Conservation (phyloP, 768 basidiomycete species). For the Calocera cornea region DNA sequence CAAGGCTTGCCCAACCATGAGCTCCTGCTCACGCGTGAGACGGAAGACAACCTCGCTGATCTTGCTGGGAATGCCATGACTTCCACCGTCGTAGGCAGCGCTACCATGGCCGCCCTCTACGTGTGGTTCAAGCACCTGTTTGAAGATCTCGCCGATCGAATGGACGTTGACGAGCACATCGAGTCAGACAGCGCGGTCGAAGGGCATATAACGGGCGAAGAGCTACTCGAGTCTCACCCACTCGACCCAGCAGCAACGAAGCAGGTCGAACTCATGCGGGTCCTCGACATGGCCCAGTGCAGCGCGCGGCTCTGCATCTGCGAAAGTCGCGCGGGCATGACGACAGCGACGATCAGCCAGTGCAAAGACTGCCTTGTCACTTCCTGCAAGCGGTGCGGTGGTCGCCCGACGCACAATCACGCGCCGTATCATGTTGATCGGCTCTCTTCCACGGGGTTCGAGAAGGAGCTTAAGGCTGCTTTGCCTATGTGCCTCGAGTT, state of each 20-base stretch:
- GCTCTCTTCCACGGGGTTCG: slow-evolving; percentile 56
- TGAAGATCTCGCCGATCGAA: slow-evolving; percentile 55
- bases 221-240: slow-evolving; percentile 45
- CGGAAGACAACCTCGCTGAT: slow-evolving; percentile 88
- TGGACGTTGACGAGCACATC: slow-evolving; percentile 24
- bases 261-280: slow-evolving; percentile 31
- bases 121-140: slow-evolving; percentile 53
- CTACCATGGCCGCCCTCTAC: slow-evolving; percentile 71
- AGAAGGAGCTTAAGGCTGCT: slow-evolving; percentile 58
- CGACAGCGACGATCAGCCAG: slow-evolving; percentile 50
- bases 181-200: slow-evolving; percentile 24
- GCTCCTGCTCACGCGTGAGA: slow-evolving; percentile 81
- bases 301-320: slow-evolving; percentile 75
- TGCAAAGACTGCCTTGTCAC: slow-evolving; percentile 68
- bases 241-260: slow-evolving; percentile 53
- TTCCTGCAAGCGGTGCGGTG: slow-evolving; percentile 75
- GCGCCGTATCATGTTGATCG: slow-evolving; percentile 44
- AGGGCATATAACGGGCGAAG: slow-evolving; percentile 57
- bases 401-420: slow-evolving; percentile 78
- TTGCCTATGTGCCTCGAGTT: slow-evolving; percentile 73
- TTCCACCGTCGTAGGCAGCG: slow-evolving; percentile 85
- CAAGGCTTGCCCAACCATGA: slow-evolving; percentile 90
- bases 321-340: slow-evolving; percentile 73
- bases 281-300: slow-evolving; percentile 50
- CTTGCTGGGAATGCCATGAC: slow-evolving; percentile 97